These are phyloP conservation scores for Schizosaccharomyces lindneri DNA, from an alignment of 805 yeast genomes.

Conservation along the genomic window DNA sequence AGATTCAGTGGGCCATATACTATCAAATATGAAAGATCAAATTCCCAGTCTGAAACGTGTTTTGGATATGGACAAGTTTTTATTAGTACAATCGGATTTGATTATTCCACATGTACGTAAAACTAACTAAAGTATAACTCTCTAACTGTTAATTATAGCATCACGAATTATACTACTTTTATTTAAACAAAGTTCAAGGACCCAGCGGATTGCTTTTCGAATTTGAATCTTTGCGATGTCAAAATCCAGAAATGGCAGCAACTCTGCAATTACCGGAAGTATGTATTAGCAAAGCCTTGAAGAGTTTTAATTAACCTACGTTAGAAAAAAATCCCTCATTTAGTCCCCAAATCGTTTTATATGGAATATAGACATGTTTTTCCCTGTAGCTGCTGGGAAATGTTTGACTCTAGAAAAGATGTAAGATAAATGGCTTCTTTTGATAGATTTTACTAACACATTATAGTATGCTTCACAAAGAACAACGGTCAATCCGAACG, in stretches of 20 bases:
- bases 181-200: constrained; percentile 8
- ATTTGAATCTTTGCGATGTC: constrained; percentile 7
- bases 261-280: background rate
- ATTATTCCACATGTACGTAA: constrained; percentile 11
- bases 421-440: background rate
- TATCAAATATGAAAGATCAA: constrained; percentile 10
- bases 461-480: background rate
- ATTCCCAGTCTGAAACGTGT: constrained; percentile 10
- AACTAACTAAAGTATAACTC: background rate
- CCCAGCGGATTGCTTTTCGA: constrained; percentile 11
- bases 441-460: background rate
- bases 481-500: background rate
- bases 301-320: background rate
- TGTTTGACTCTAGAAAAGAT: constrained; percentile 9
- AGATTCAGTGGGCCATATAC: constrained; percentile 11
- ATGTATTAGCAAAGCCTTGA: background rate
- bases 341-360: constrained; percentile 12
- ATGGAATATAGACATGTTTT: constrained; percentile 12
- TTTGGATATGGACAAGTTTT: constrained; percentile 12
- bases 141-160: constrained; percentile 3
- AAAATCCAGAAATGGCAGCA: background rate
- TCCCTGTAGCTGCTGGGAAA: constrained; percentile 13
- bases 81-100: constrained; percentile 11
- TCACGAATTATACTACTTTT: constrained; percentile 12
- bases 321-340: background rate